A percentile compares a stretch with the other conserved stretches of the same genome.
Evolutionary conservation across 768 basidiomycete species (phyloP).

Genomic region (Mycena amicta): DNA sequence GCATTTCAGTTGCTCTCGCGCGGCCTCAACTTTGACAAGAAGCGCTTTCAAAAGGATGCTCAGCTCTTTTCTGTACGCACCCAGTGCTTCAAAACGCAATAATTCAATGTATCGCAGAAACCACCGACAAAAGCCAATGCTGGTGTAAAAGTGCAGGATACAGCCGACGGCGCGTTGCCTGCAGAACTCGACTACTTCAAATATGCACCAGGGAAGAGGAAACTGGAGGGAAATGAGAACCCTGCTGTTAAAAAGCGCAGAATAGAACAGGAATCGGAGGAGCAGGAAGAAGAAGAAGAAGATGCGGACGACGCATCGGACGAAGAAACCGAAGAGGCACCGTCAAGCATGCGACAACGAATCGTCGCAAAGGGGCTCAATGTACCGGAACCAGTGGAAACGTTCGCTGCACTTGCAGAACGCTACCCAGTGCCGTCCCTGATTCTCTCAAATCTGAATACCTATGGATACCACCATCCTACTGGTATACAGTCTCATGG

Average conservation of each 20-base stretch:
- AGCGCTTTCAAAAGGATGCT: conserved; percentile 68
- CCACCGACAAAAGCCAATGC: conserved; percentile 22
- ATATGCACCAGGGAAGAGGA: conserved; percentile 68
- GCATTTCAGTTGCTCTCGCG: conserved; percentile 89
- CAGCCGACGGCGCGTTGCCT: conserved; percentile 57
- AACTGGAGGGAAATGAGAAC: conserved; percentile 27
- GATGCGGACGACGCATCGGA: conserved; percentile 17
- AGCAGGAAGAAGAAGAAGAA: conserved; percentile 29
- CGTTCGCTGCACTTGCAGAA: conserved; percentile 61
- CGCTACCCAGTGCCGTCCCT: conserved; percentile 61
- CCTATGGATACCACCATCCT: conserved; percentile 64
- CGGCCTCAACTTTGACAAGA: conserved; percentile 83
- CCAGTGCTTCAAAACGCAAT: neutral
- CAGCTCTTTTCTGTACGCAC: conserved; percentile 64
- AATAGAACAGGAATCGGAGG: conserved; percentile 32
- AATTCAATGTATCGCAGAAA: conserved; percentile 13
- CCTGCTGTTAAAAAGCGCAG: conserved; percentile 38
- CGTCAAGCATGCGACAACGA: conserved; percentile 49
- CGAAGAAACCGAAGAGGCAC: conserved; percentile 20
- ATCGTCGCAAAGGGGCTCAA: conserved; percentile 75
- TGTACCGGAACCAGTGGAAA: conserved; percentile 59
- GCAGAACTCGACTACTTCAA: conserved; percentile 91
- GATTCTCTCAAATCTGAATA: conserved; percentile 63
- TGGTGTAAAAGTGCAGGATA: conserved; percentile 13
- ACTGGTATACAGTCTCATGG: conserved; percentile 84